Evolutionary conservation across 768 basidiomycete genomes (phyloP).

Genomic region (Tylopilus intermedius): DNA sequence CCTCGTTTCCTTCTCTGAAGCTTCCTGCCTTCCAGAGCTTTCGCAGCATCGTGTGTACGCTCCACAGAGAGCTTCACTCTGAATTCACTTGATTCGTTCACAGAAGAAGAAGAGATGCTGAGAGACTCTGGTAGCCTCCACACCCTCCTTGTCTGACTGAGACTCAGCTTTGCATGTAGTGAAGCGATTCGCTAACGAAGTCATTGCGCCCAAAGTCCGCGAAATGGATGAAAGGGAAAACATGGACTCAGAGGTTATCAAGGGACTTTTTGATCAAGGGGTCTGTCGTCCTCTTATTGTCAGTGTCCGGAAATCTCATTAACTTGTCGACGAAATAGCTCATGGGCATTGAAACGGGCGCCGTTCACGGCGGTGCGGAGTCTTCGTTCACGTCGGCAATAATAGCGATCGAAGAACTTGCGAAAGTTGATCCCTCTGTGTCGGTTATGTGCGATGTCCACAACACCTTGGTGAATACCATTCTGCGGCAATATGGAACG

Average conservation of each 20-base stretch:
- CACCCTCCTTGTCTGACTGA: background rate
- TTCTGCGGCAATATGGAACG: conserved; percentile 81
- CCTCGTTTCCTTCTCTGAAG: background rate
- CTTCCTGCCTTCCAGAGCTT: conserved; percentile 12
- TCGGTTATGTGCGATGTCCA: conserved; percentile 97
- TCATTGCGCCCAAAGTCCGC: conserved; percentile 84
- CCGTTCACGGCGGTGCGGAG: conserved; percentile 81
- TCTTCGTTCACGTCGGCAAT: conserved; percentile 93
- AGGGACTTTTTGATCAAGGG: conserved; percentile 91
- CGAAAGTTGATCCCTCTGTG: conserved; percentile 92
- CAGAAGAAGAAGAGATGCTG: conserved; percentile 93
- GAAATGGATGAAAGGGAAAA: conserved; percentile 98
- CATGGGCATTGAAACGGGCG: conserved; percentile 94
- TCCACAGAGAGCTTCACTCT: conserved; percentile 30
- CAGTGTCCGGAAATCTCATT: background rate
- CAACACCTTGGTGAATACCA: conserved; percentile 96
- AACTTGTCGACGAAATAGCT: conserved; percentile 44
- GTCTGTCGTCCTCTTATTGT: conserved; percentile 41
- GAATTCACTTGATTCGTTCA: conserved; percentile 74
- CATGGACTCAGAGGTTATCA: conserved; percentile 86
- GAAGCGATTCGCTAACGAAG: conserved; percentile 80
- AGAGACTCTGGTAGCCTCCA: conserved; percentile 72
- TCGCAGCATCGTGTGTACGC: conserved; percentile 23
- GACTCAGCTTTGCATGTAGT: conserved; percentile 45
- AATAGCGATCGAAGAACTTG: conserved; percentile 95